Evolutionary conservation across 306 rosid species (phyloP).

Genomic region (Purshia tridentata): DNA sequence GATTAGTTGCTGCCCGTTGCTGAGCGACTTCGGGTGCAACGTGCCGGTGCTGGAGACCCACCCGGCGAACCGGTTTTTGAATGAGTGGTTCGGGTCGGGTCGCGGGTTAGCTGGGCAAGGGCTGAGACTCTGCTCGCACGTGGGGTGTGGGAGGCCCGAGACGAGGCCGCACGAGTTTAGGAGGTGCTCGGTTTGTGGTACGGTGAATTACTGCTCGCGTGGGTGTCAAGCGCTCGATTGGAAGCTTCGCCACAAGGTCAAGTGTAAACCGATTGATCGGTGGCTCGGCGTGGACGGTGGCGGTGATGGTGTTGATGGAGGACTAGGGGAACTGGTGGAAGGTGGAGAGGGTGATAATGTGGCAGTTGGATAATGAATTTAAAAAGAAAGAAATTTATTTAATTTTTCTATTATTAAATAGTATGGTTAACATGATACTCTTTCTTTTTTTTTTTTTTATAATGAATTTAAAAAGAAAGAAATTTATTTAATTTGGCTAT

Average conservation of each 20-base stretch:
- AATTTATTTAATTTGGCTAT: neutral
- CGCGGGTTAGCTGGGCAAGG: slow-evolving; percentile 27
- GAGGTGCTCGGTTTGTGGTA: slow-evolving; percentile 79
- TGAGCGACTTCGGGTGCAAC: slow-evolving; percentile 51
- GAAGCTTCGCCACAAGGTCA: slow-evolving; percentile 63
- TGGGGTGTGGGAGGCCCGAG: slow-evolving; percentile 81
- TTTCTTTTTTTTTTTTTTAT: neutral
- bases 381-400: neutral
- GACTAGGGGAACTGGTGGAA: slow-evolving; percentile 1
- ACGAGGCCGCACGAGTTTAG: slow-evolving; percentile 83
- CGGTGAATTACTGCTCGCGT: slow-evolving; percentile 81
- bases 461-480: neutral
- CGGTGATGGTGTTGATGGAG: slow-evolving; percentile 19
- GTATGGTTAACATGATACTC: neutral
- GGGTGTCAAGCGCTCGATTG: slow-evolving; percentile 89
- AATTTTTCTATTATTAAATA: neutral
- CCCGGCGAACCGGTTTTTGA: slow-evolving; percentile 62
- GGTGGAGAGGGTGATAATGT: slow-evolving; percentile 12
- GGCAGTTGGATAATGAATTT: neutral
- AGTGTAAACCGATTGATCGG: slow-evolving; percentile 45
- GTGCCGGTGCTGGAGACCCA: slow-evolving; percentile 53
- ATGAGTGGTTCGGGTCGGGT: slow-evolving; percentile 69
- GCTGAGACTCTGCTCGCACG: slow-evolving; percentile 58
- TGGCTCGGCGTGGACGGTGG: slow-evolving; percentile 33
- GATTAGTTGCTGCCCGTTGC: slow-evolving; percentile 36